Conservation (phyloP, 495 filamentous ascomycete species). For the Xylaria telfairii region DNA sequence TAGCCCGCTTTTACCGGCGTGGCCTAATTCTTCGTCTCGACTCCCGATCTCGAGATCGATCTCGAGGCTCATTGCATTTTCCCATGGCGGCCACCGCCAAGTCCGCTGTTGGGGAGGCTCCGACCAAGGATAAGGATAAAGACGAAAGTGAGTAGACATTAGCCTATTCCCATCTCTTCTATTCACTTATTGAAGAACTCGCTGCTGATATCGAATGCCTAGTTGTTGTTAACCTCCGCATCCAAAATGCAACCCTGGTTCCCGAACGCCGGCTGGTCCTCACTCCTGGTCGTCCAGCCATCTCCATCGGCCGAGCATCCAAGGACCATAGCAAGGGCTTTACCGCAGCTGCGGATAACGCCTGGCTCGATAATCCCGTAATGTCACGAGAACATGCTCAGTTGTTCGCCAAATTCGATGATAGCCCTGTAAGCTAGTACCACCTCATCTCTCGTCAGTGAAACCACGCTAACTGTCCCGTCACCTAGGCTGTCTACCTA, state of each 20-base stretch:
- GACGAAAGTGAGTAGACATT: constrained; percentile 11
- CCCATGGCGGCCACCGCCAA: constrained; percentile 25
- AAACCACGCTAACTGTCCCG: constrained; percentile 29
- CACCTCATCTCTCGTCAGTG: not conserved
- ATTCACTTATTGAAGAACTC: not conserved
- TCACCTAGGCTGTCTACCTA: constrained; percentile 48
- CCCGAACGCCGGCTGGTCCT: constrained; percentile 42
- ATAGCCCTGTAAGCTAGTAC: constrained; percentile 16
- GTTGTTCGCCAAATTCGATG: constrained; percentile 52
- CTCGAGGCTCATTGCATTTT: constrained; percentile 22
- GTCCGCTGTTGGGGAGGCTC: not conserved
- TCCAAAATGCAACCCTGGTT: constrained; percentile 21
- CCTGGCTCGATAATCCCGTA: constrained; percentile 78
- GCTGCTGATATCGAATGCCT: constrained; percentile 5
- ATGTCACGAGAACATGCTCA: constrained; percentile 82
- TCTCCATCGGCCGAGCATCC: constrained; percentile 50
- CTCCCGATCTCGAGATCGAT: constrained; percentile 26
- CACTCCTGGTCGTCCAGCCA: constrained; percentile 21
- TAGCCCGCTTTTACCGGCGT: not conserved
- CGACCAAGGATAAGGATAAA: not conserved
- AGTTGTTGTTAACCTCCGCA: constrained; percentile 33
- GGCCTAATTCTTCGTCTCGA: not conserved
- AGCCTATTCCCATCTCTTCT: not conserved
- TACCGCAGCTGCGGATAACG: constrained; percentile 59
- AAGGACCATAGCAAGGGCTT: constrained; percentile 48